Evolutionary conservation across 2,329 filamentous ascomycete species (phyloP), one percentile per base, ranked within the genome.

Genomic region (Clonostachys rhizophaga): DNA sequence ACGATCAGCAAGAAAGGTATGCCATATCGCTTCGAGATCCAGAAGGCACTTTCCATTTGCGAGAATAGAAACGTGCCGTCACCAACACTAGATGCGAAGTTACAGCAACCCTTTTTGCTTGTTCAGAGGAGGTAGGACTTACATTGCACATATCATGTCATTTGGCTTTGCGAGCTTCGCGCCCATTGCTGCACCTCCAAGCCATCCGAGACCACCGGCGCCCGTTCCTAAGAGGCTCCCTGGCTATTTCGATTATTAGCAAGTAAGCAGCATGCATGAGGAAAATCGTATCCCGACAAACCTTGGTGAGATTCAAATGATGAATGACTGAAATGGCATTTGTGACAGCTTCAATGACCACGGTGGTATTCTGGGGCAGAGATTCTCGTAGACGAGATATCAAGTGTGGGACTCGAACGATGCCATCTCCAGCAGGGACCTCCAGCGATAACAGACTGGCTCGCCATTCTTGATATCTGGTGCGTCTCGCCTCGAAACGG

Each of bases 191-290:
- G 70, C 87, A n/a, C 87, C 87, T 14, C 86, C 87, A 12, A 80
- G 86, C 87, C 87, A 91, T 2, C 87, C 87, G 0, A 91, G 78
- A 2, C 87, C 87, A 13, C 86, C 86, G 5, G 84, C 87, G 3
- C 87, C 87, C 0, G 83, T 81, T 43, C 86, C 80, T 0, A 18
- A 5, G 18, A 18, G 18, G 18, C 18, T 18, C 18, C 18, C 18
- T 18, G 18, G 18, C 18, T 18, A 18, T 18, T 18, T 18, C 18
- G 18, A 18, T 18, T 18, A 18, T 18, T 18, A 18, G 18, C 18
- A 18, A 18, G 18, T 18, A 18, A 18, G 18, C 18, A 18, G 18
- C 18, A 18, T 18, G 18, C 18, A 5, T 18, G 18, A 5, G 18
- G 18, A 5, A 18, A 18, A 4, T 18, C 18, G 18, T 18, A 18